Evolutionary conservation across 2,329 filamentous ascomycete species (phyloP).

Genomic region (Pseudocercospora pini-densiflorae): DNA sequence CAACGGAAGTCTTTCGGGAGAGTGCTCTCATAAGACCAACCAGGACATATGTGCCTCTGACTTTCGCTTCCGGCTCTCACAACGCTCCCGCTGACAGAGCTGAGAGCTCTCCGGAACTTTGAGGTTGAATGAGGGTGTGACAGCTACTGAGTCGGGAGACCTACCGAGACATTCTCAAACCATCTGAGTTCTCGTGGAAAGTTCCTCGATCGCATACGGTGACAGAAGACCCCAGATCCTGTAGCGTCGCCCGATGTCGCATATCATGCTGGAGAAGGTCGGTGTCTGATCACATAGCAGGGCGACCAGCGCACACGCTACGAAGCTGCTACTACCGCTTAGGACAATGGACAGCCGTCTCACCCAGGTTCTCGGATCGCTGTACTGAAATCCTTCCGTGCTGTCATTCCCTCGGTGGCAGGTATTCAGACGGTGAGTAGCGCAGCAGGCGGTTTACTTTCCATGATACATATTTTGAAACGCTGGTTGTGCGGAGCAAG

Average conservation of each 20-base stretch:
- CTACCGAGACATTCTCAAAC: conserved; percentile 1
- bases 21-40: background rate
- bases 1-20: background rate
- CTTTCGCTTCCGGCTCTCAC: background rate
- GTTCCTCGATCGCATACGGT: background rate
- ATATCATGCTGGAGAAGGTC: background rate
- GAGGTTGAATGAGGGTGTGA: background rate
- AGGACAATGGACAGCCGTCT: conserved; percentile 3
- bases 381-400: background rate
- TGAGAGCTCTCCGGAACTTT: background rate
- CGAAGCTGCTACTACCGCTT: background rate
- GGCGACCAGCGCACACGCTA: background rate
- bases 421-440: background rate
- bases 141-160: background rate
- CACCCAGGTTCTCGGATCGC: background rate
- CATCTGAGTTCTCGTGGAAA: background rate
- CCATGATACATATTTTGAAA: background rate
- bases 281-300: background rate
- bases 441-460: background rate
- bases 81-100: background rate
- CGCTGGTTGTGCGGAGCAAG: background rate
- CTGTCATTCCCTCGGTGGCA: background rate
- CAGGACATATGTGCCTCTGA: background rate
- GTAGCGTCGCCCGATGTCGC: background rate
- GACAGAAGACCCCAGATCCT: background rate